phyloP scores from a whole-genome alignment of 176 grass and related monocot species.

The Rhipidocladum racemiflorum region DNA sequence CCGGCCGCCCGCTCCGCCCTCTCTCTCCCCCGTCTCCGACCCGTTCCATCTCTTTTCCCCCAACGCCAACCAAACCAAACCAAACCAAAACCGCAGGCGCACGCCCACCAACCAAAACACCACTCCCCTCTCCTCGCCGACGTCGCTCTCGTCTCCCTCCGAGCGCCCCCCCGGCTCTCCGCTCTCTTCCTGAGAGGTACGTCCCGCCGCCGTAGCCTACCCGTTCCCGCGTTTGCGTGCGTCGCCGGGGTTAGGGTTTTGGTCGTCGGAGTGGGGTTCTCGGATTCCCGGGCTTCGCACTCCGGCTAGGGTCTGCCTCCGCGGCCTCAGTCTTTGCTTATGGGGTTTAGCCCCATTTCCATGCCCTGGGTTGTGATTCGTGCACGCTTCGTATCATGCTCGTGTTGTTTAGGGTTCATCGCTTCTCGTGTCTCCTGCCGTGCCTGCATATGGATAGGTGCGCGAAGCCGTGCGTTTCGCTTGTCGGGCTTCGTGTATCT shows the following conservation, averaged over 20 bases:
- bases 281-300: not conserved
- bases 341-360: conserved; percentile 44
- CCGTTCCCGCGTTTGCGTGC: not conserved
- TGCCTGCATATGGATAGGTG: not conserved
- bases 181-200: conserved; percentile 14
- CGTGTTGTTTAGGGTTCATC: not conserved
- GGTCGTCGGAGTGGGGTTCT: not conserved
- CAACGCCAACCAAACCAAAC: conserved; percentile 14
- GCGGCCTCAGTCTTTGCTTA: not conserved
- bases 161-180: not conserved
- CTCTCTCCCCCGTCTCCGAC: too few relatives aligned
- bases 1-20: too few relatives aligned
- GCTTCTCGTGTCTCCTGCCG: not conserved
- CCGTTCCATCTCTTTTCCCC: not conserved
- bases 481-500: not conserved
- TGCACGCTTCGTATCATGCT: not conserved
- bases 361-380: not conserved
- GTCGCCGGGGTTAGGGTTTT: conserved; percentile 31
- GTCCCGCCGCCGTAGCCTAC: not conserved
- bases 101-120: conserved; percentile 41
- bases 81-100: conserved; percentile 24
- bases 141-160: not conserved
- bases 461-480: not conserved
- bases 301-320: not conserved
- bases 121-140: not conserved